A percentile compares a stretch with the other conserved stretches of the same genome.
Evolutionary conservation across 139 green algal genomes (phyloP).

Genomic region (Volvox reticuliferus): DNA sequence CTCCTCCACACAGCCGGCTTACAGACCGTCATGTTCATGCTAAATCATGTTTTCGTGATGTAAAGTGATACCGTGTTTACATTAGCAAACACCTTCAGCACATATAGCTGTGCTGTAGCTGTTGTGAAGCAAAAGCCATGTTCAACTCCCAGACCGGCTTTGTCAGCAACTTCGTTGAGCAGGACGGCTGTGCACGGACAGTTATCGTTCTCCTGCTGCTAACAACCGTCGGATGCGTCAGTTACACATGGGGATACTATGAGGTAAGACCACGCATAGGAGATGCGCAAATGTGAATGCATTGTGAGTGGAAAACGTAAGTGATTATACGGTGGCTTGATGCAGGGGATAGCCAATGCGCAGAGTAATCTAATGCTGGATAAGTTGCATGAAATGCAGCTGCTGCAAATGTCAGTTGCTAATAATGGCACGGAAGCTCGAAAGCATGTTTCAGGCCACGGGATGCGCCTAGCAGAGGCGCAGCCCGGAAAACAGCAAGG

Average conservation of each 20-base stretch:
- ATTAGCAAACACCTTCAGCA: too few relatives aligned
- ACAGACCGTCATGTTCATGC: too few relatives aligned
- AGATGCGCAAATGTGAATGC: neutral
- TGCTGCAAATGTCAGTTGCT: neutral
- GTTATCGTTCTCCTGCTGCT: constrained; percentile 43
- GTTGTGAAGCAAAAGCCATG: constrained; percentile 29
- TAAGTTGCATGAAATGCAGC: constrained; percentile 41
- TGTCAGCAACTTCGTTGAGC: constrained; percentile 40
- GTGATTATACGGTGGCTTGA: neutral
- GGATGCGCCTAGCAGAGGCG: neutral
- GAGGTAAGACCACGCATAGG: constrained; percentile 22
- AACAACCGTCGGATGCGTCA: constrained; percentile 42
- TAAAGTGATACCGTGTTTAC: too few relatives aligned
- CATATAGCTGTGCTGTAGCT: neutral
- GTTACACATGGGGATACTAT: constrained; percentile 51
- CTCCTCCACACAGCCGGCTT: too few relatives aligned
- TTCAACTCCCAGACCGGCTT: constrained; percentile 37
- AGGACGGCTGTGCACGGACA: constrained; percentile 40
- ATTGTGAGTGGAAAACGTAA: neutral
- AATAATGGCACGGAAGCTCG: neutral
- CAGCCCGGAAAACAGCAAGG: neutral
- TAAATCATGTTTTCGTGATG: too few relatives aligned
- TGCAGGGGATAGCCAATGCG: constrained; percentile 35
- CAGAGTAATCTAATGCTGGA: constrained; percentile 46
- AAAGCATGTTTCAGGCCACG: constrained; percentile 11